Percentiles rank a stretch among this genome's conserved stretches.
These are phyloP conservation scores for Fusarium mangiferae DNA, from an alignment of 2,329 filamentous ascomycete species.

Conservation along the genomic window DNA sequence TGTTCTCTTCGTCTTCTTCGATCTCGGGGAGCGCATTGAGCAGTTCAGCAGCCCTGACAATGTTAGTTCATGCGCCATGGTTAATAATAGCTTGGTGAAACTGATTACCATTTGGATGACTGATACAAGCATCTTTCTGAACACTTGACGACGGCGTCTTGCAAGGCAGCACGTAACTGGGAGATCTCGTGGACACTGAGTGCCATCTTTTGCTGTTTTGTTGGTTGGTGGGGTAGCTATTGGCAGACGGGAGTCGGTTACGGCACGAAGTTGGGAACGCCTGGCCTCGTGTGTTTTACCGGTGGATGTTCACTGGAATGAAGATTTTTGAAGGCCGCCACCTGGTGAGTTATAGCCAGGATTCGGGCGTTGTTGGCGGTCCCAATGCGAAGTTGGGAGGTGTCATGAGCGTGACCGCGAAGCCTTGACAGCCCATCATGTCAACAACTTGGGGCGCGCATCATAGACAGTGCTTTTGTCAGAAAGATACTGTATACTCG, in stretches of 20 bases:
- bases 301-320: background rate
- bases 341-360: background rate
- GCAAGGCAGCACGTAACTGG: constrained; percentile 78
- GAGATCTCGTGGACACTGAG: constrained; percentile 66
- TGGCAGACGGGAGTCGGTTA: constrained; percentile 8
- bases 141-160: constrained; percentile 88
- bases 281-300: background rate
- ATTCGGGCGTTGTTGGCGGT: background rate
- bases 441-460: constrained; percentile 18
- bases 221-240: constrained; percentile 27
- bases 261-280: background rate
- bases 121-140: constrained; percentile 96
- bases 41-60: constrained; percentile 88
- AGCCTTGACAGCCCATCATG: constrained; percentile 21
- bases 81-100: background rate
- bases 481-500: background rate
- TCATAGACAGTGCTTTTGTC: background rate
- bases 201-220: constrained; percentile 55
- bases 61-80: constrained; percentile 24
- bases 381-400: background rate
- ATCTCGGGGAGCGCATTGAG: constrained; percentile 80
- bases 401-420: constrained; percentile 31
- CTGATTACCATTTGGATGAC: constrained; percentile 87
- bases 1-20: constrained; percentile 64
- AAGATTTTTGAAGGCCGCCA: background rate